Evolutionary conservation across 1,284 basidiomycete genomes (phyloP).

Genomic region (Ganoderma boninense): DNA sequence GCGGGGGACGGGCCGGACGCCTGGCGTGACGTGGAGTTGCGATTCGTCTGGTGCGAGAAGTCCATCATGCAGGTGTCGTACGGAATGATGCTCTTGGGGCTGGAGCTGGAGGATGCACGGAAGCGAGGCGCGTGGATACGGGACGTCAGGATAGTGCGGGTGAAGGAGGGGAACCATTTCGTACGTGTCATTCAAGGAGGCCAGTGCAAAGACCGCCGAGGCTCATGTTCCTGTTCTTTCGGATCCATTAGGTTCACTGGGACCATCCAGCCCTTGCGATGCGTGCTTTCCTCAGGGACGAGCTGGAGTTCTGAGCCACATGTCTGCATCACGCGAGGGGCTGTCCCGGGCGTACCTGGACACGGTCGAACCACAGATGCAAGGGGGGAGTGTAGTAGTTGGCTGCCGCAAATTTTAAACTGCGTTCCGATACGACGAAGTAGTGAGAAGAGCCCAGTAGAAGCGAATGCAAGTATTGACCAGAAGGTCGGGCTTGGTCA

Average conservation of each 20-base stretch:
- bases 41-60: conserved; percentile 22
- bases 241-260: background rate
- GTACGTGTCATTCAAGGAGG: background rate
- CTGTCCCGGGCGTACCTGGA: background rate
- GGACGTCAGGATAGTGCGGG: background rate
- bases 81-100: conserved; percentile 4
- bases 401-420: background rate
- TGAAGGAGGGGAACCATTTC: conserved; percentile 3
- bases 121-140: background rate
- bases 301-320: background rate
- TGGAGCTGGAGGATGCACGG: background rate
- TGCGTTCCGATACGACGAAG: too few species aligned
- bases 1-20: background rate
- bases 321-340: background rate
- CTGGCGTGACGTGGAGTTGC: conserved; percentile 18
- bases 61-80: conserved; percentile 20
- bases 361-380: background rate
- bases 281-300: conserved; percentile 1
- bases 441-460: too few species aligned
- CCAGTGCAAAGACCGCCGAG: background rate
- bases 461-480: background rate
- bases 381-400: background rate
- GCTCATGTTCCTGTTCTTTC: background rate
- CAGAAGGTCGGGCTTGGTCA: background rate
- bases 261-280: background rate